Base-by-base conservation (phyloP, 768 basidiomycete species). In the Mycena galericulata region DNA sequence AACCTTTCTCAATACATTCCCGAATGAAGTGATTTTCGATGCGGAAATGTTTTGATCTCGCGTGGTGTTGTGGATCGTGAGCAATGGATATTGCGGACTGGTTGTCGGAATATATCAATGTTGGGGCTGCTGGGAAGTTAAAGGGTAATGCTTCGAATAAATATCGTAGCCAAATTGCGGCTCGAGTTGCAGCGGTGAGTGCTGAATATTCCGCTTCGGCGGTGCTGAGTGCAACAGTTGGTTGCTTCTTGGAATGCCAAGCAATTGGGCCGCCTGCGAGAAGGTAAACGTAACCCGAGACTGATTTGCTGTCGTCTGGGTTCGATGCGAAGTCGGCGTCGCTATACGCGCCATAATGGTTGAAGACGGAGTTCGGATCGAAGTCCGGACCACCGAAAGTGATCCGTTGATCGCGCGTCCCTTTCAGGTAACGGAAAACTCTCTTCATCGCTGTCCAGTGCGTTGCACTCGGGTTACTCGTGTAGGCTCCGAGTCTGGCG, bases 221-320 rank as follows among this genome's bases (percentile, higher is more conserved):
- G 8, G 56, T 58, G 29, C 56, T 58, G 40, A 58, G 56, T 12
- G 56, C 56, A 29, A 58, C 41, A 10, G 56, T 58, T 3, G 56
- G 56, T 45, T 58, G 56, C 11, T 58, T 58, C 56, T 58, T 58
- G 2, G 56, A 45, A 17, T 67, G 63, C 78, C 78, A 79, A 27
- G 71, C 64, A 27, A 79, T 73, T 3, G 72, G 54, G 1, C 72
- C 71, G 14, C 75, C 72, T 22, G 63, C 72, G 12, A 74, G 26
- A 22, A 71, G 69, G 46, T 70, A 76, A 14, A 74, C 54, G 50
- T 74, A 78, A 4, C 76, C 78, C 18, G 73, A 74, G 9, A 73
- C 71, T n/a, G 78, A 78, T 26, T 72, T 43, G 40, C 74, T 57
- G 45, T 69, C 69, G 41, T 73, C 70, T n/a, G 49, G 49, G 30